Base-by-base conservation (phyloP, 2,329 filamentous ascomycete species). In the Arthrobotrys megalospora region DNA sequence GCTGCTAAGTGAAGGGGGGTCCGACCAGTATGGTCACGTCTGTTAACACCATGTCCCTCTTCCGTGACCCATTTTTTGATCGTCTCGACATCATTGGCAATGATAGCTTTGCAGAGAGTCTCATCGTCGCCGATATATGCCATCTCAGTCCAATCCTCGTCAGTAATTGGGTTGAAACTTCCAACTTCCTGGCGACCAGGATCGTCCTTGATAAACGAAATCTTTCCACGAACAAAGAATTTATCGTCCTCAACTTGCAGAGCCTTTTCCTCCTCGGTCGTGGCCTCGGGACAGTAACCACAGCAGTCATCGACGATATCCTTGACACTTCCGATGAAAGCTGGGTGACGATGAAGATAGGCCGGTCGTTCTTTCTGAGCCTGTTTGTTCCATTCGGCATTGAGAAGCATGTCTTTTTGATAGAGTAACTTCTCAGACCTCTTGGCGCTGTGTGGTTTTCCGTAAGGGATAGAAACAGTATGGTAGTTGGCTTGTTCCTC, bases 251-350 rank as follows among this genome's bases (percentile, higher is more conserved):
- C 90, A 81, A 91, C 88, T 0, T 90, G 89, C 1, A 92, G 84
- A 76, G 93, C 89, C 36, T 90, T 87, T 80, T 96, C 93, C 80
- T 94, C 91, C 0, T 89, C 86, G 0, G 91, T 94, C 3, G 86
- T 83, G 0, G 93, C 89, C 53, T 88, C 84, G 0, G 93, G 93
- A 80, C 93, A 97, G 80, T 86, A 90, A 10, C 92, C 93, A 82
- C 93, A 97, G 83, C 93, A 97, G 82, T 97, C 93, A 34, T 89
- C 86, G 67, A 95, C 88, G 6, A 96, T 88, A 84, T 96, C 91
- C 70, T 91, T 86, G 4, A 91, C 89, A 34, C 89, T 88, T 0
- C 93, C 93, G 81, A 96, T 95, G 83, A 96, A 96, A n/a, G 79
- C 80, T 2, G 93, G 93, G 81, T 96, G 93, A 1, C 93, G 89